These are phyloP conservation scores for Chlorella vulgaris DNA, from an alignment of 139 green algal genomes.

Conservation along the genomic window DNA sequence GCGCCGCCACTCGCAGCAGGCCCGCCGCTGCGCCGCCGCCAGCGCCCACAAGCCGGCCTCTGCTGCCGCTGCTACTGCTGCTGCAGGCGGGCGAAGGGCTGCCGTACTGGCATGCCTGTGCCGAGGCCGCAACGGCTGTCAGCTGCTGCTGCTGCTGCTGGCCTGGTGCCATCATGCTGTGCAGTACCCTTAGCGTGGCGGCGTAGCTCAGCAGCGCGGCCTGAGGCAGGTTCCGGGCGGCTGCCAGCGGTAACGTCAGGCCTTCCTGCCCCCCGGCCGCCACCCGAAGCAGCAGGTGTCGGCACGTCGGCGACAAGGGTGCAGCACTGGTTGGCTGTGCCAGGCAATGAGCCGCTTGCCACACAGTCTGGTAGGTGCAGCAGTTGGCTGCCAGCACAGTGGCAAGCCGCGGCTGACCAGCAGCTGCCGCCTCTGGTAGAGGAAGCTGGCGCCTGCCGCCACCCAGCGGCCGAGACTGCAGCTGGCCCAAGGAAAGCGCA, in stretches of 20 bases:
- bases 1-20: neutral
- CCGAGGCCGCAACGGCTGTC: neutral
- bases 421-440: too few relatives aligned
- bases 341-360: too few relatives aligned
- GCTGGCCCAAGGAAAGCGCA: neutral
- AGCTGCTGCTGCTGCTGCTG: constrained; percentile 5
- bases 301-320: too few relatives aligned
- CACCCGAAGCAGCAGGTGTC: constrained; percentile 3
- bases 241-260: neutral
- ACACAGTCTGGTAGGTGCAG: constrained; percentile 13
- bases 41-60: neutral
- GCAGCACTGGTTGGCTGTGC: too few relatives aligned
- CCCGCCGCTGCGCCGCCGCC: neutral
- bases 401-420: too few relatives aligned
- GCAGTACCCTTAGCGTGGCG: constrained; percentile 14
- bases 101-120: neutral
- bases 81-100: neutral
- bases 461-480: constrained; percentile 5
- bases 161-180: neutral
- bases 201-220: constrained; percentile 4
- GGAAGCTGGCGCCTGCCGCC: too few relatives aligned
- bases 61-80: neutral
- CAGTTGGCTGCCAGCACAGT: neutral
- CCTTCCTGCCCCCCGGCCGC: neutral
- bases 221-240: neutral